A percentile compares a stretch with the other conserved stretches of the same genome.
Evolutionary conservation across 306 rosid species (phyloP).

Genomic region (Castanea mollissima): DNA sequence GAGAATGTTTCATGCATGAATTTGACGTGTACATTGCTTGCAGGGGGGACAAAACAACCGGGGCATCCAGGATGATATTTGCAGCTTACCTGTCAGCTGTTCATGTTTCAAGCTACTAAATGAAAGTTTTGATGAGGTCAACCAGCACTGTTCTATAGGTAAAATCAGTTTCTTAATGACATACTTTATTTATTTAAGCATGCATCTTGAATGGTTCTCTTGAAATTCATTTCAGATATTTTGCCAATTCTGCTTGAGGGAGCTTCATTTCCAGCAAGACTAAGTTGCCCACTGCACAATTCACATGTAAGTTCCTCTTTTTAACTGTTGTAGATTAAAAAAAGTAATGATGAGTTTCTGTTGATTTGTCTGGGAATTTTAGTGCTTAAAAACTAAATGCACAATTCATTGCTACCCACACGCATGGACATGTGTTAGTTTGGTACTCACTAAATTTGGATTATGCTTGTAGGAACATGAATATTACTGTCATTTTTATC

Average conservation of each 20-base stretch:
- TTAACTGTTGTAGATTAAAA: slow-evolving; percentile 1
- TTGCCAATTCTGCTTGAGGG: slow-evolving; percentile 57
- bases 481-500: not conserved
- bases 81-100: slow-evolving; percentile 33
- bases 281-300: slow-evolving; percentile 32
- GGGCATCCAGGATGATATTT: slow-evolving; percentile 41
- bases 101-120: slow-evolving; percentile 38
- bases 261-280: slow-evolving; percentile 44
- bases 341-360: slow-evolving; percentile 5
- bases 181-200: not conserved
- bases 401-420: not conserved
- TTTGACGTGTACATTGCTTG: slow-evolving; percentile 20
- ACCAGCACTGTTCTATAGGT: slow-evolving; percentile 58
- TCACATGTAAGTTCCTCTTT: slow-evolving; percentile 50
- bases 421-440: not conserved
- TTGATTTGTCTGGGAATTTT: slow-evolving; percentile 15
- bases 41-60: slow-evolving; percentile 39
- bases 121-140: slow-evolving; percentile 35
- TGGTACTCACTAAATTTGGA: not conserved
- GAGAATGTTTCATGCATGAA: not conserved
- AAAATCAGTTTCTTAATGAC: slow-evolving; percentile 15
- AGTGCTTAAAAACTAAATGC: not conserved
- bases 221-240: slow-evolving; percentile 40
- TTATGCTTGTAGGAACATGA: not conserved
- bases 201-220: not conserved